Conservation (phyloP, 768 basidiomycete genomes). For the Xanthoconium stramineum region DNA sequence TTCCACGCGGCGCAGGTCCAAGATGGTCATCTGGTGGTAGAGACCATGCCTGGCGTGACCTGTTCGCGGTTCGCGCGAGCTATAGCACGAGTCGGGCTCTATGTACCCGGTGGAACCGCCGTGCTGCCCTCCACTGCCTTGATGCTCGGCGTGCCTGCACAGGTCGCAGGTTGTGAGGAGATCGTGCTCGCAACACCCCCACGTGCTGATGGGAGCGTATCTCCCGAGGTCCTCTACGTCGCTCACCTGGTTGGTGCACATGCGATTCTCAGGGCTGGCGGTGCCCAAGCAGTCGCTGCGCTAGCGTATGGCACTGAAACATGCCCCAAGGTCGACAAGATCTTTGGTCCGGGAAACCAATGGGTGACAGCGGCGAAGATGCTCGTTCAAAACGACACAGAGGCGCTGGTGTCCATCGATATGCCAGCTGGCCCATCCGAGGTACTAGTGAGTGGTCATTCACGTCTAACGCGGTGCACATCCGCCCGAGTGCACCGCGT, state of each 20-base stretch:
- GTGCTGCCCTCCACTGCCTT: conserved; percentile 94
- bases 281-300: conserved; percentile 93
- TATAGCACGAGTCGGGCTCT: conserved; percentile 94
- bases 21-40: conserved; percentile 67
- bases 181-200: conserved; percentile 98
- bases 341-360: conserved; percentile 98
- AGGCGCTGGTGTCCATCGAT: conserved; percentile 94
- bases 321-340: conserved; percentile 98
- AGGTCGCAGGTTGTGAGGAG: conserved; percentile 91
- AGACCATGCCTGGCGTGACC: conserved; percentile 97
- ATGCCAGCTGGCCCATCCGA: conserved; percentile 99
- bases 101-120: conserved; percentile 97
- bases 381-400: conserved; percentile 98
- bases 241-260: conserved; percentile 89
- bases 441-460: conserved; percentile 64
- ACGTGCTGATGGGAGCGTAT: conserved; percentile 85
- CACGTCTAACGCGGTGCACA: conserved; percentile 57
- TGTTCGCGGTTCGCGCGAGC: conserved; percentile 94
- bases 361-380: conserved; percentile 99
- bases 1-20: conserved; percentile 92
- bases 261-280: conserved; percentile 90
- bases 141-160: conserved; percentile 97
- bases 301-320: conserved; percentile 95
- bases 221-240: conserved; percentile 97
- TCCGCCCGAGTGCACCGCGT: conserved; percentile 51